Percentiles rank a stretch among this genome's conserved stretches.
These are phyloP conservation scores for Trichoderma reesei DNA, from an alignment of 495 filamentous ascomycete species.

Conservation along the genomic window DNA sequence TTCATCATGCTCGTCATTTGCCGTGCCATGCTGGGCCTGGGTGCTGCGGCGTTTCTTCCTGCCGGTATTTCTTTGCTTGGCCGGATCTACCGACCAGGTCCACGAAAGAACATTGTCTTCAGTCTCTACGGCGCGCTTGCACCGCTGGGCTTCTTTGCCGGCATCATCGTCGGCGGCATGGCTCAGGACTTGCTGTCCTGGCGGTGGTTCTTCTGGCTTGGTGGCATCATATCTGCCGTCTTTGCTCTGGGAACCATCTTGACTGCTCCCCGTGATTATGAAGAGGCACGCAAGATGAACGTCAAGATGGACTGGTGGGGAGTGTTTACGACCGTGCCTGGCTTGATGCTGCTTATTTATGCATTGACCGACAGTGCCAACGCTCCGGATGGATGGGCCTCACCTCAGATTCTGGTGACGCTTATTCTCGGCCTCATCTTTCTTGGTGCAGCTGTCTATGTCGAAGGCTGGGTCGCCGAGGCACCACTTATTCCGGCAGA, in stretches of 20 bases:
- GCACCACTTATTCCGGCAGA: constrained; percentile 54
- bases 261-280: constrained; percentile 44
- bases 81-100: constrained; percentile 71
- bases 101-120: constrained; percentile 79
- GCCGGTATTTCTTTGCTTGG: constrained; percentile 72
- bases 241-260: not conserved
- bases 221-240: constrained; percentile 48
- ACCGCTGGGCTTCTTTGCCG: constrained; percentile 69
- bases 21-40: constrained; percentile 72
- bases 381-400: constrained; percentile 51
- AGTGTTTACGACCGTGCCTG: constrained; percentile 40
- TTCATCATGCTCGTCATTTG: constrained; percentile 65
- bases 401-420: constrained; percentile 49
- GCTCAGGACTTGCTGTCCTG: constrained; percentile 54
- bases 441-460: constrained; percentile 43
- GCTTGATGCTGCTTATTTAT: constrained; percentile 55
- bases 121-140: constrained; percentile 71
- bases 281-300: constrained; percentile 30
- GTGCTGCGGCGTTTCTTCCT: constrained; percentile 67
- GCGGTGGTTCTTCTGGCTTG: constrained; percentile 78
- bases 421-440: constrained; percentile 42
- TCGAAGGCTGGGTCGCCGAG: constrained; percentile 55
- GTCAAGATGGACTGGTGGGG: constrained; percentile 36
- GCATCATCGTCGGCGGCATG: constrained; percentile 72
- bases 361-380: constrained; percentile 58